Conservation (phyloP, 2,329 filamentous ascomycete species). For the Alternaria brassicicola region DNA sequence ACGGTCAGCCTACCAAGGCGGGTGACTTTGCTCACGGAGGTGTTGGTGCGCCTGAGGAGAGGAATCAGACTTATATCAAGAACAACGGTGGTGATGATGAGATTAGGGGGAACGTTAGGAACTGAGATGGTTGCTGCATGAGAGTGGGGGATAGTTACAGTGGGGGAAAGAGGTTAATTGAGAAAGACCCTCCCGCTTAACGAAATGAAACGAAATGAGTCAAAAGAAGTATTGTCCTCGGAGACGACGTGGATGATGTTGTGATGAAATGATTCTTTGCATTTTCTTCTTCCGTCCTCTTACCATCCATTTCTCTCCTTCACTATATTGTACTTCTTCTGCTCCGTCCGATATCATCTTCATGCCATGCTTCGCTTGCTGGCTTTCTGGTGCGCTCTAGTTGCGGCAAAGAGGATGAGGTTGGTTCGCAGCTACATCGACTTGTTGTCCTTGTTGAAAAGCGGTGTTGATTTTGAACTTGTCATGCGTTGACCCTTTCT, state of each 20-base stretch:
- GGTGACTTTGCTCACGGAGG: constrained; percentile 54
- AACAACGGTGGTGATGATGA: constrained; percentile 50
- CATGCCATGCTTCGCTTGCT: too few relatives aligned
- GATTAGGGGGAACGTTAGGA: constrained; percentile 50
- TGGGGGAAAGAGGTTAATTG: not conserved
- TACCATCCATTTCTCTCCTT: not conserved
- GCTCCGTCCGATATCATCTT: too few relatives aligned
- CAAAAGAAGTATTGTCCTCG: too few relatives aligned
- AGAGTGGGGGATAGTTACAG: not conserved
- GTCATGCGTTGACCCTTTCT: too few relatives aligned
- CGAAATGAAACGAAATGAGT: not conserved
- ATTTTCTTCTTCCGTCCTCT: not conserved
- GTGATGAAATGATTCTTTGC: not conserved
- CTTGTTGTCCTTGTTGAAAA: too few relatives aligned
- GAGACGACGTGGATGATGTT: not conserved
- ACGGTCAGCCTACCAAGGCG: constrained; percentile 54
- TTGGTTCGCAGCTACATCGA: too few relatives aligned
- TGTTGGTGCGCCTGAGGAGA: constrained; percentile 55
- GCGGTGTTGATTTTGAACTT: too few relatives aligned
- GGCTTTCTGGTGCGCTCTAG: too few relatives aligned
- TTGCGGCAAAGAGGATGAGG: too few relatives aligned
- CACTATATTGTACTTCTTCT: too few relatives aligned
- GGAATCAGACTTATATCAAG: constrained; percentile 47
- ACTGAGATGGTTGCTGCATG: constrained; percentile 13
- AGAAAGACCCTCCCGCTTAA: not conserved